Base-by-base conservation (phyloP, 768 basidiomycete genomes). In the Terana coerulea region DNA sequence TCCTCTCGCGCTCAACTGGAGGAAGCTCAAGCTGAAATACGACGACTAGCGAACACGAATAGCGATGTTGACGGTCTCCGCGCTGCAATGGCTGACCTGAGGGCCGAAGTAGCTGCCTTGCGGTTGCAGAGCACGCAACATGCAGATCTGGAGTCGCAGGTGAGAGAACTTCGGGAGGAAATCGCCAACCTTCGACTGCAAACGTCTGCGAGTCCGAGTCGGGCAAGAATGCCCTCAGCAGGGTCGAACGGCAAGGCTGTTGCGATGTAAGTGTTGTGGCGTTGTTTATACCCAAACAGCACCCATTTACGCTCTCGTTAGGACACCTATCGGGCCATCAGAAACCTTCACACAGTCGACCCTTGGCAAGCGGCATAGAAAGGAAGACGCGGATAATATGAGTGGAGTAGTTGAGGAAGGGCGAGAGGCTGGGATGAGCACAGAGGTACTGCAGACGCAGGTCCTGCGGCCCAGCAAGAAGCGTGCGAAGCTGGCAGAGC, bases 361-460 rank as follows among this genome's bases (percentile, higher is more conserved):
- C 26, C 72, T 88, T 15, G 86, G 87, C n/a, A 89, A 88, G 63
- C 79, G 84, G 29, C 76, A 73, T 45, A 74, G 86, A 54, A 80
- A 55, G 15, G 71, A 78, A 2, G 66, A 71, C 8, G 68, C 72
- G 10, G 78, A 73, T 56, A 69, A 72, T 46, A 58, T 72, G 19
- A 66, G 72, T 1, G 75, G 67, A 46, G 63, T 71, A 9, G 64
- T 70, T 5, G 80, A 79, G 49, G 67, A 68, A 24, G 73, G 65
- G n/a, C 65, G 73, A 49, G 73, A 74, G 43, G 74, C 63, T 10
- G 66, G 61, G 5, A 55, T 63, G 11, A 57, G 65, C 21, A 73
- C 75, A 53, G 64, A 58, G 17, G 76, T 74, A 49, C 59, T 68
- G 9, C 67, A 69, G n/a, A 70, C 61, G 45, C 64, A 60, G 44